Evolutionary conservation across 2,329 filamentous ascomycete genomes (phyloP), one percentile per base, ranked within the genome.

Genomic region (Cladosporium cucumerinum): DNA sequence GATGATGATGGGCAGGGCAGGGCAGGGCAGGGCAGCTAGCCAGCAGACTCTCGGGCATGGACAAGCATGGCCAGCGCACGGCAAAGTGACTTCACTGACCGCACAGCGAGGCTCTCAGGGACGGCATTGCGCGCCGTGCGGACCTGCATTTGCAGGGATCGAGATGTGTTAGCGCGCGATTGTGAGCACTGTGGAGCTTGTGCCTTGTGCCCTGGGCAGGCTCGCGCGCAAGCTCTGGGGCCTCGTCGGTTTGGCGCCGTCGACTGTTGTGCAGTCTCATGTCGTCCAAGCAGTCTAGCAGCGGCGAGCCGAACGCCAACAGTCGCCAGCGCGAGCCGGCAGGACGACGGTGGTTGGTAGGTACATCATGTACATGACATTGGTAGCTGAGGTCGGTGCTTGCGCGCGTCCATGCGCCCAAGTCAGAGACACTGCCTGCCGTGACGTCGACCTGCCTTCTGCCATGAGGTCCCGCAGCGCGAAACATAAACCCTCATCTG

Each of bases 21-120:
- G 39, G 39, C 39, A 21, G 3, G 34, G 39, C 36, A 21, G 11
- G 48, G 23, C 48, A 26, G 48, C 48, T 16, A 39, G 34, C 26
- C 5, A 28, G 16, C 34, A 32, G 8, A 6, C 34, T 39, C 34
- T 39, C 36, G 36, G 36, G 36, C 36, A 39, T n/a, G 36, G n/a
- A n/a, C n/a, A n/a, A n/a, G 8, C 18, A 34, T 57, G 52, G 52
- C 30, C 52, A 57, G 52, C 52, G 30, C 52, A 57, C 52, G 30
- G 52, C 52, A 57, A 57, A 57, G 52, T 57, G 52, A 57, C 54
- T 39, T 57, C 54, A 57, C 28, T 57, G 54, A 30, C 32, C 39
- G 32, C 32, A 1, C 32, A 11, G 32, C 32, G 11, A 34, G 32
- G 32, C 32, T 11, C 54, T 34, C 54, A 57, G 54, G 54, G 54